Evolutionary conservation across 352 stramenopile species (phyloP), one percentile per base, ranked within the genome.

Genomic region (Phytopythium aichiense): DNA sequence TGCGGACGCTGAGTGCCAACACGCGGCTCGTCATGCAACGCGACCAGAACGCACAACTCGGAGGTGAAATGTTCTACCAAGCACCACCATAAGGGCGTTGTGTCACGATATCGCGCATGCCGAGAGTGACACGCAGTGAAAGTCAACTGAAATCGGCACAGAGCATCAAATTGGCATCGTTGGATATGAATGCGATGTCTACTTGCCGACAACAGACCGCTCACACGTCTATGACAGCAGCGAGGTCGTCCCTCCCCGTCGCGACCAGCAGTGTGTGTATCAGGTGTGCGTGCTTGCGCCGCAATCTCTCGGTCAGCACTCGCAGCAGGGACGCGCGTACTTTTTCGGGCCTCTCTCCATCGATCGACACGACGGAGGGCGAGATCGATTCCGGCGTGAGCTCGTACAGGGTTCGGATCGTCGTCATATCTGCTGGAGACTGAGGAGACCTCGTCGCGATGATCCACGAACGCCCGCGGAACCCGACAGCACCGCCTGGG

Each of bases 351-450:
- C 6, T 45, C 31, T 31, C n/a, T 16, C 52, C 52, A 7, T 20
- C 31, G 33, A 58, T 28, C 23, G 35, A 33, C 9, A 6, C n/a
- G 18, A 33, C 35, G 4, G 33, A 30, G 4, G 52, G 8, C n/a
- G 38, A 35, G 13, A 22, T 45, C 2, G 2, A 22, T 33, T 58
- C 31, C 2, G 52, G 52, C 18, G 52, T 58, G 18, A 58, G 52
- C 52, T 58, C 52, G 52, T 46, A 58, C 31, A 58, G 28, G 20
- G 52, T 25, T 22, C 52, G 52, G n/a, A 48, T 4, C 31, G 31
- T 48, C 31, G 52, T 48, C n/a, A 58, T 31, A 2, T 9, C 15
- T 12, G n/a, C 6, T 1, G 52, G 52, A 8, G 28, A 58, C 1
- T 35, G 35, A 0, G 33, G 33, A 28, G 52, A 58, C 15, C 31